Evolutionary conservation across 2,329 filamentous ascomycete genomes (phyloP).

Genomic region (Stemphylium beticola): DNA sequence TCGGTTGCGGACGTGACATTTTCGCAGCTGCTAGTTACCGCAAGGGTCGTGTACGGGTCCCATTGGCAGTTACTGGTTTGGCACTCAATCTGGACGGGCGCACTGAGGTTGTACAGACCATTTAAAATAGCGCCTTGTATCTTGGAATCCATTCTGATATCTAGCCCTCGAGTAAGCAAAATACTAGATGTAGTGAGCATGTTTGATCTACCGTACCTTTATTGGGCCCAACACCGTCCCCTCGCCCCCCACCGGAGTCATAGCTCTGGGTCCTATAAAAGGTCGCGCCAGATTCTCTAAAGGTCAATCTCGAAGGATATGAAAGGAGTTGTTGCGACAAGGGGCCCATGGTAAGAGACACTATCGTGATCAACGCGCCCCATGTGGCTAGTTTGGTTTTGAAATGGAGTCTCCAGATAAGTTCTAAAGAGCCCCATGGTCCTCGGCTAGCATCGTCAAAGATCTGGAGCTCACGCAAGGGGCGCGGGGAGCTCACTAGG

Average conservation of each 20-base stretch:
- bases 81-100: neutral
- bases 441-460: conserved; percentile 40
- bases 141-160: neutral
- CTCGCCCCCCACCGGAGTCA: neutral
- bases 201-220: neutral
- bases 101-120: conserved; percentile 5
- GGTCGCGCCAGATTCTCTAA: neutral
- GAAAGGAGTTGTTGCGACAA: conserved; percentile 6
- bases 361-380: conserved; percentile 2
- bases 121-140: conserved; percentile 7
- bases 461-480: conserved; percentile 30
- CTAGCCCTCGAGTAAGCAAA: neutral
- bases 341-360: conserved; percentile 5
- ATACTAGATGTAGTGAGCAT: neutral
- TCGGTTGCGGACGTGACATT: neutral
- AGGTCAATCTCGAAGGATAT: neutral
- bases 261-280: neutral
- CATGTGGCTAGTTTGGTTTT: conserved; percentile 4
- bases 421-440: conserved; percentile 17
- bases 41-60: conserved; percentile 3
- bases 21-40: neutral
- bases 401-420: conserved; percentile 1
- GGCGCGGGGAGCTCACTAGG: conserved; percentile 12
- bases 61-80: conserved; percentile 5
- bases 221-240: neutral